A percentile compares a stretch with the other conserved stretches of the same genome.
Evolutionary conservation across 1,284 basidiomycete species (phyloP).

Genomic region (Pisolithus thermaeus): DNA sequence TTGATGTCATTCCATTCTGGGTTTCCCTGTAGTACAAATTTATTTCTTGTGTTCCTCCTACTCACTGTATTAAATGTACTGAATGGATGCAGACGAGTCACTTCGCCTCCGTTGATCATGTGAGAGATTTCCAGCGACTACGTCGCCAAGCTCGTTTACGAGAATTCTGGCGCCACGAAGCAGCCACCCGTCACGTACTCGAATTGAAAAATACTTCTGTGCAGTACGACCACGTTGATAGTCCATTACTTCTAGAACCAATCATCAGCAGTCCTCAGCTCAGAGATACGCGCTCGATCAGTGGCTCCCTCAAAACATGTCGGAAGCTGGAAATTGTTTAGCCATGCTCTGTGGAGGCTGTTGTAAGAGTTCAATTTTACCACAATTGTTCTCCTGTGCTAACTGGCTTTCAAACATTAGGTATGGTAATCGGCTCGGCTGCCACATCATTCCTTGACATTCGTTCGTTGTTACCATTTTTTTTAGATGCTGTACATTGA

Average conservation of each 20-base stretch:
- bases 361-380: slow-evolving; percentile 9
- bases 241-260: not conserved
- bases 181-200: too few species aligned
- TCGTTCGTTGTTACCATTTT: slow-evolving; percentile 7
- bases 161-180: too few species aligned
- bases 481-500: not conserved
- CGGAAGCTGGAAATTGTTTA: slow-evolving; percentile 4
- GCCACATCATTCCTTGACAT: slow-evolving; percentile 9
- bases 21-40: too few species aligned
- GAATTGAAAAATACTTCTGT: too few species aligned
- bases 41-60: too few species aligned
- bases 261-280: not conserved
- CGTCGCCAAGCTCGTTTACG: too few species aligned
- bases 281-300: not conserved
- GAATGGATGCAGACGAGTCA: too few species aligned
- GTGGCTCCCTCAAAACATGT: slow-evolving; percentile 10
- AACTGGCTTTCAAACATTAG: not conserved
- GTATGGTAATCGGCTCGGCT: slow-evolving; percentile 9
- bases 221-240: too few species aligned
- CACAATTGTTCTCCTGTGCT: not conserved
- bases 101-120: too few species aligned
- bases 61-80: too few species aligned
- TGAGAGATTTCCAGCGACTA: too few species aligned
- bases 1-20: too few species aligned
- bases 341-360: slow-evolving; percentile 11